Evolutionary conservation across 2,329 filamentous ascomycete genomes (phyloP), one percentile per base, ranked within the genome.

Genomic region (Lachnellula arida): DNA sequence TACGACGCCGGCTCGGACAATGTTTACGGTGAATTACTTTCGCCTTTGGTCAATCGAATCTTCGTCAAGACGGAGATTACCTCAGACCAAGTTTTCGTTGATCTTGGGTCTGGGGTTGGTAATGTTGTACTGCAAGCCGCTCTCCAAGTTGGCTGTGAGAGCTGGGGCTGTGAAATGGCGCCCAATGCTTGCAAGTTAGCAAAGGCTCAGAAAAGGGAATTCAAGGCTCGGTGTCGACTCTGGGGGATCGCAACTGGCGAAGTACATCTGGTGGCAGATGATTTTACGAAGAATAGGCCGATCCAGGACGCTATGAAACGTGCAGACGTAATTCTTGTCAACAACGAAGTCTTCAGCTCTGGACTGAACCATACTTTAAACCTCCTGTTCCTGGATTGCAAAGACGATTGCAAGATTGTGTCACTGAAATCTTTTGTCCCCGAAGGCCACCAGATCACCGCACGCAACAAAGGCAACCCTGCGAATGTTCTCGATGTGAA

Each of bases 131-230:
- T 99, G 50, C 94, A 99, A 71, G 91, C 93, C 2, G 94, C 94
- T 0, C 81, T 99, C 19, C 90, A 99, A 71, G 85, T 93, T 51
- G 94, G 94, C 17, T 96, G 91, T 71, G 91, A 96, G 70, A 93
- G 88, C 72, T 97, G 91, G 87, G 94, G 94, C 28, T 96, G 93
- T 67, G 94, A 99, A 72, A 90, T 95, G 80, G 96, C 97, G 91
- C 81, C 87, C 55, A 95, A 94, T 59, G 90, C 92, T 2, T 92
- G 88, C 75, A 85, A 86, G 54, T 81, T 96, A 34, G 94, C 91
- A 7, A 84, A 88, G 25, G 80, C 85, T 25, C 94, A 97, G 72
- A 81, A 88, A 62, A 79, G 81, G 37, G 94, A 99, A 71, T 96
- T 99, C 65, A 78, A 80, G 55, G 85, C 89, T n/a, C 84, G 94